Percentiles rank a stretch among this genome's conserved stretches.
Conservation (phyloP, 495 filamentous ascomycete species). For the Amniculicola lignicola region DNA sequence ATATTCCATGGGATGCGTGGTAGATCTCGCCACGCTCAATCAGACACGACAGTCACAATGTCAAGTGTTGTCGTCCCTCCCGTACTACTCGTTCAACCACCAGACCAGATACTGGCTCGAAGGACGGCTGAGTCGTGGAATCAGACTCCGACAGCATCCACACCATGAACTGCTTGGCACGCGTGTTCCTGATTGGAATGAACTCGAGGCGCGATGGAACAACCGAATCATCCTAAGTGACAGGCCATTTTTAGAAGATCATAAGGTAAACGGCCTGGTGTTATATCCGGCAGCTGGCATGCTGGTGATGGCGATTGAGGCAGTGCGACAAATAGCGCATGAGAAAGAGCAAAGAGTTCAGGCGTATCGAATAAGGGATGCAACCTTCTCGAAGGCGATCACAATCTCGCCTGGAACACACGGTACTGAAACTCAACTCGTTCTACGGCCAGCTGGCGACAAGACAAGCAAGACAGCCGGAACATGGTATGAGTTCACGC, state of each 20-base stretch:
- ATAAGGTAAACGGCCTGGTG: slow-evolving; percentile 15
- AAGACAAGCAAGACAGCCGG: not conserved
- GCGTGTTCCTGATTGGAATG: slow-evolving; percentile 11
- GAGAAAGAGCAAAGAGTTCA: not conserved
- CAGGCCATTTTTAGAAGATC: slow-evolving; percentile 15
- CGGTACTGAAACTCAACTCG: not conserved
- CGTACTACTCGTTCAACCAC: slow-evolving; percentile 23
- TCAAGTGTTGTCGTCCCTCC: slow-evolving; percentile 9
- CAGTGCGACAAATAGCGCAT: not conserved
- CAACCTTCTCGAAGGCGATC: not conserved
- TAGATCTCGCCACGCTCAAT: slow-evolving; percentile 9
- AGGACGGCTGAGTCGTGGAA: not conserved
- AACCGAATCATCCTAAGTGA: slow-evolving; percentile 6
- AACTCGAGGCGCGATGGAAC: slow-evolving; percentile 10
- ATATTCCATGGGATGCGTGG: slow-evolving; percentile 1
- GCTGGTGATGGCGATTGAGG: slow-evolving; percentile 27
- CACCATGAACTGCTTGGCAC: slow-evolving; percentile 12
- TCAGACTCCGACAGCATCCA: not conserved
- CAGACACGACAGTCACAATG: not conserved
- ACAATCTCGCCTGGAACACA: not conserved
- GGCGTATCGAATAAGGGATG: not conserved
- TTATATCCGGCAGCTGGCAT: slow-evolving; percentile 28
- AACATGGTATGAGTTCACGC: not conserved
- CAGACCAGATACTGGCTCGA: slow-evolving; percentile 14
- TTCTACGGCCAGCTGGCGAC: not conserved